Evolutionary conservation across 2,329 filamentous ascomycete species (phyloP).

Genomic region (Clarireedia paspali): DNA sequence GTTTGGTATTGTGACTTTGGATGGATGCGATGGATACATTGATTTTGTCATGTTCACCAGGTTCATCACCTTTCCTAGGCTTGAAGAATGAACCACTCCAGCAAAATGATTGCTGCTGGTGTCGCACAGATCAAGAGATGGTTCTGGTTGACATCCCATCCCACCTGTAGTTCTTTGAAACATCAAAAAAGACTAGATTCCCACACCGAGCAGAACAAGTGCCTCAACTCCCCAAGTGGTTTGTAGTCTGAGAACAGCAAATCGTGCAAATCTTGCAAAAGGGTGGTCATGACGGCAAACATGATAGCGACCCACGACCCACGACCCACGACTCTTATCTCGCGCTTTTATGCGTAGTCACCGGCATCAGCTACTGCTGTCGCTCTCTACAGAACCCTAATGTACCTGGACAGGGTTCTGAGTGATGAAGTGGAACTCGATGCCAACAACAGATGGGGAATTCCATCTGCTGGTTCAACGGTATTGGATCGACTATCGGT

Average conservation of each 20-base stretch:
- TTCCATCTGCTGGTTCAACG: background rate
- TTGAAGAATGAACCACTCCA: background rate
- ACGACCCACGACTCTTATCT: background rate
- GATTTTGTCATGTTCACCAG: background rate
- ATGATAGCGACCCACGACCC: no score
- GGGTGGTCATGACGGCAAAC: no score
- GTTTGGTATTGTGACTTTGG: background rate
- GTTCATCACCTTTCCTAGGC: background rate
- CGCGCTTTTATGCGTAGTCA: background rate
- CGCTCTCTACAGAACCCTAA: background rate
- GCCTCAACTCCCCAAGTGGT: no score
- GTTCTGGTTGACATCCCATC: background rate
- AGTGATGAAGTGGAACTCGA: slow-evolving; percentile 6
- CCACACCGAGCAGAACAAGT: no score
- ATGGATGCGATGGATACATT: slow-evolving; percentile 4
- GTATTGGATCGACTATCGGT: slow-evolving; percentile 2
- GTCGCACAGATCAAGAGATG: background rate
- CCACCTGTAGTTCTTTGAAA: background rate
- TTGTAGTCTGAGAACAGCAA: no score
- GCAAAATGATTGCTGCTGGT: background rate
- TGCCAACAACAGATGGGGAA: slow-evolving; percentile 9
- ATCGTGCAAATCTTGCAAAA: no score
- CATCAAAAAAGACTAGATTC: background rate
- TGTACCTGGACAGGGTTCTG: background rate
- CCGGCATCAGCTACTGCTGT: background rate